Evolutionary conservation across 176 grass and related monocot genomes (phyloP), one percentile per base, ranked within the genome.

Genomic region (Cymbopogon citratus): DNA sequence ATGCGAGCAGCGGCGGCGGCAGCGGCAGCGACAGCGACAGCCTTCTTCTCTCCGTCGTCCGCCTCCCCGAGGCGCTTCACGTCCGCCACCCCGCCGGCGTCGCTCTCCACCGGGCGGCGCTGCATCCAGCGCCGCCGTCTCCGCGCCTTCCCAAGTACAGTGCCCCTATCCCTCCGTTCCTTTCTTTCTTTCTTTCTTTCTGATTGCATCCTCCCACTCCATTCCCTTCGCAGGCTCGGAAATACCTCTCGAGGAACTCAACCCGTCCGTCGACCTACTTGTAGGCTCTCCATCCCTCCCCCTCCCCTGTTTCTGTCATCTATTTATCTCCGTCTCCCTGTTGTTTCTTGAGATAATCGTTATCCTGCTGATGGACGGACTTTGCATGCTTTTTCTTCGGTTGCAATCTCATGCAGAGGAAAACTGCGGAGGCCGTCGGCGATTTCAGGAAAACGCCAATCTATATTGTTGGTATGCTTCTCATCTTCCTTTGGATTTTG

Each of bases 361-460:
- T 63, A 6, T 6, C 26, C 26, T 63, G 25, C 60, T 63, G 26
- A 63, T 63, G 60, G 21, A 23, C 54, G 54, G 54, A 23, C 19
- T 57, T 25, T 28, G 5, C 60, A 15, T 28, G 60, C 3, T 63
- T 80, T 80, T 80, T 54, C 33, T 52, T 56, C n/a, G 63, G 63
- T 52, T 67, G 78, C 38, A 52, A 68, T 35, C 61, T 23, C 9
- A 67, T 67, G 28, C 63, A 80, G 78, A 80, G 78, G 24, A 80
- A 69, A 80, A 80, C 78, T 80, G 78, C 64, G 0, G 78, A 80
- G 45, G 78, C 78, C 8, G 78, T 69, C 23, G 78, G 78, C 0
- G 78, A 80, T 56, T 83, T 86, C 25, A 80, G 84, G 84, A 74
- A 89, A 46, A 85, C 87, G 9, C 82, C 87, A 39, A 89, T 89